Percentiles rank a stretch among this genome's conserved stretches.
These are phyloP conservation scores for Tolypocladium capitatum DNA, from an alignment of 2,329 filamentous ascomycete species.

Conservation along the genomic window DNA sequence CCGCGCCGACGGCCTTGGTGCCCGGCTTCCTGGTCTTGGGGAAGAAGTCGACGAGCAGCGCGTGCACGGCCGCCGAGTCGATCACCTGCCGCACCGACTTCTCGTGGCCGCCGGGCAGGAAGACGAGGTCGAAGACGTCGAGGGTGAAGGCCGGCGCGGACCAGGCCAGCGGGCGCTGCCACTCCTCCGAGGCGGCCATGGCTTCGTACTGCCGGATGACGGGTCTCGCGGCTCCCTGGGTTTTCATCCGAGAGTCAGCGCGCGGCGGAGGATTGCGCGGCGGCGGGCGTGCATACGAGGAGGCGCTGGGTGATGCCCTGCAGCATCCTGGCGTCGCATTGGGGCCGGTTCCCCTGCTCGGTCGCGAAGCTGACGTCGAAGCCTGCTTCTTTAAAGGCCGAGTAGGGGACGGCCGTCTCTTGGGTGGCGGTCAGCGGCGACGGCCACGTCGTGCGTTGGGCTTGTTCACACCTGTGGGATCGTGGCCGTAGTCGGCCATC, in stretches of 20 bases:
- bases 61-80: conserved; percentile 31
- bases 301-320: conserved; percentile 34
- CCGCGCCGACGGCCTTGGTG: conserved; percentile 30
- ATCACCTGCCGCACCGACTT: conserved; percentile 37
- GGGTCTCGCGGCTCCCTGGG: conserved; percentile 32
- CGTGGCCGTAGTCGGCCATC: conserved; percentile 42
- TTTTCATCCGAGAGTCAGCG: too few species aligned
- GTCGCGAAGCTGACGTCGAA: conserved; percentile 37
- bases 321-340: conserved; percentile 36
- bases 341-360: conserved; percentile 30
- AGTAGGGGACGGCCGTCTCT: conserved; percentile 39
- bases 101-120: conserved; percentile 40
- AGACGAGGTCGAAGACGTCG: conserved; percentile 31
- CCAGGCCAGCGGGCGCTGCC: conserved; percentile 31
- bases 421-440: conserved; percentile 13
- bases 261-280: too few species aligned
- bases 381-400: conserved; percentile 31
- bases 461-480: conserved; percentile 32
- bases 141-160: conserved; percentile 28
- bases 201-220: conserved; percentile 26
- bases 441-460: too few species aligned
- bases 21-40: conserved; percentile 30
- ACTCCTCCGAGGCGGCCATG: conserved; percentile 28
- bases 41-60: conserved; percentile 31
- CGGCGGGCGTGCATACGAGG: conserved; percentile 22